phyloP scores from a whole-genome alignment of 768 basidiomycete genomes.

The Kwoniella europaea region DNA sequence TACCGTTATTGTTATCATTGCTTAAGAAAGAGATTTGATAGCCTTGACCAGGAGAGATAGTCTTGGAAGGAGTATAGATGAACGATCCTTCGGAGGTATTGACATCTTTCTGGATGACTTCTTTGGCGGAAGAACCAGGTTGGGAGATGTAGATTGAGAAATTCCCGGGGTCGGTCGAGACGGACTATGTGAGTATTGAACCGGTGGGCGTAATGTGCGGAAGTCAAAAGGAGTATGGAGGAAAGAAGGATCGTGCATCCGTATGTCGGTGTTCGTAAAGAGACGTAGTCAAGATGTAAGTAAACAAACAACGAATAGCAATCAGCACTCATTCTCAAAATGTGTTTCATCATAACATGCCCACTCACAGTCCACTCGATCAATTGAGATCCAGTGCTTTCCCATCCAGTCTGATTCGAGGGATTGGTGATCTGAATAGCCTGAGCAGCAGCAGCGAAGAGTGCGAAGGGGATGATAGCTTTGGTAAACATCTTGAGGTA shows the following conservation, averaged over 20 bases:
- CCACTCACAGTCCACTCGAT: conserved; percentile 46
- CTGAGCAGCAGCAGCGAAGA: conserved; percentile 23
- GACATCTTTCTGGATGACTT: conserved; percentile 31
- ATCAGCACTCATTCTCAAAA: too few species aligned
- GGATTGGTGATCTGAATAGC: conserved; percentile 44
- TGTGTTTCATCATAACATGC: not conserved
- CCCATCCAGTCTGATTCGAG: conserved; percentile 41
- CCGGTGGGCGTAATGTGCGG: too few species aligned
- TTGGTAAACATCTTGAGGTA: conserved; percentile 29
- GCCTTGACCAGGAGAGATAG: conserved; percentile 21
- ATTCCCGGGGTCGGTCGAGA: conserved; percentile 43
- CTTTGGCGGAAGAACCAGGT: conserved; percentile 36
- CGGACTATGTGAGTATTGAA: too few species aligned
- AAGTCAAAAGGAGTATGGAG: too few species aligned
- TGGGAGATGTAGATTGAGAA: conserved; percentile 43
- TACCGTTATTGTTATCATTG: conserved; percentile 23
- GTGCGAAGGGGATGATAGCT: conserved; percentile 22
- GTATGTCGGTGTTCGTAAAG: not conserved
- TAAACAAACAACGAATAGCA: not conserved
- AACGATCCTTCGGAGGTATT: conserved; percentile 31
- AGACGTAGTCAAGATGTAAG: not conserved
- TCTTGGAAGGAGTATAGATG: conserved; percentile 37
- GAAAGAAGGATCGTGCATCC: not conserved
- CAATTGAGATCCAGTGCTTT: conserved; percentile 29
- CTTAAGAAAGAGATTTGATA: conserved; percentile 36